Evolutionary conservation across 176 grass and related monocot species (phyloP).

Genomic region (Thalia dealbata): DNA sequence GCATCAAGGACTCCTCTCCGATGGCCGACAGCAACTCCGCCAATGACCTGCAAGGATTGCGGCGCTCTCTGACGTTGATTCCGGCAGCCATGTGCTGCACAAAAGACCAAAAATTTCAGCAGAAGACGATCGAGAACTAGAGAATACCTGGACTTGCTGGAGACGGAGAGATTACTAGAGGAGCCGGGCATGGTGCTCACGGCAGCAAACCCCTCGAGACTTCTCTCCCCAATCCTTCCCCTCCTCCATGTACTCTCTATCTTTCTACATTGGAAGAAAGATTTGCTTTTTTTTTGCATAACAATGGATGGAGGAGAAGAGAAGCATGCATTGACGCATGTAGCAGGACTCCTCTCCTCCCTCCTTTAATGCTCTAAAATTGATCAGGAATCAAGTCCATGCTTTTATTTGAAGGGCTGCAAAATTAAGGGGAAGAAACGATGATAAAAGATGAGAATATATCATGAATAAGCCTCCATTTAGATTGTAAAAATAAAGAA

Average conservation of each 20-base stretch:
- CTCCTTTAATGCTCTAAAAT: neutral
- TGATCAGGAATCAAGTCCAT: neutral
- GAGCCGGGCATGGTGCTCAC: too few species aligned
- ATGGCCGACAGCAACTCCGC: conserved; percentile 33
- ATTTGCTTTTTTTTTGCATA: neutral
- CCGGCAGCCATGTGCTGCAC: neutral
- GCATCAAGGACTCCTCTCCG: conserved; percentile 59
- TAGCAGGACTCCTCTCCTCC: neutral
- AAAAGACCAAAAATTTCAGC: neutral
- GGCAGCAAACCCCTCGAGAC: neutral
- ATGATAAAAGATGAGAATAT: neutral
- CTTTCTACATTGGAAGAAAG: neutral
- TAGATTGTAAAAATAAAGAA: too few species aligned
- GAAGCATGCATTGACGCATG: neutral
- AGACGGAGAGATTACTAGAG: too few species aligned
- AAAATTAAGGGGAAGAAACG: neutral
- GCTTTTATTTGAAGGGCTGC: neutral
- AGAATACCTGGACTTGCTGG: too few species aligned
- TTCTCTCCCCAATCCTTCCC: too few species aligned
- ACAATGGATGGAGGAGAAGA: neutral
- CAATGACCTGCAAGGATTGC: conserved; percentile 27
- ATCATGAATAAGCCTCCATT: too few species aligned
- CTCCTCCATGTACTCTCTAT: neutral
- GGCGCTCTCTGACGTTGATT: neutral
- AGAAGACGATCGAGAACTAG: neutral